A percentile compares a stretch with the other conserved stretches of the same genome.
Conservation (phyloP, 2,329 filamentous ascomycete genomes). For the Fusarium sulawesiense region DNA sequence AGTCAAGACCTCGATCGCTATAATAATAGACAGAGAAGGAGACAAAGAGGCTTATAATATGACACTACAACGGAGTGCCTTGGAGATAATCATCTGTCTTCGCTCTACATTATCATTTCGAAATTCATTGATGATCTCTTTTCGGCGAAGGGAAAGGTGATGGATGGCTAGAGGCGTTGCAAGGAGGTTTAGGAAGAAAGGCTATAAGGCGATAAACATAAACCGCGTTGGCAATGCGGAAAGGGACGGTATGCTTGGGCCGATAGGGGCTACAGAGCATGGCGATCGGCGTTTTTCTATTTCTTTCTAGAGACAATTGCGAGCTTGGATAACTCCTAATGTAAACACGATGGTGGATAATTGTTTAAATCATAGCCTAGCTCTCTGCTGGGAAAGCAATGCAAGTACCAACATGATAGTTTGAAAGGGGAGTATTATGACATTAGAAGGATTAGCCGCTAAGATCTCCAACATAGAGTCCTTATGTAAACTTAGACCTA, state of each 20-base stretch:
- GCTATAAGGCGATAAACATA: not conserved
- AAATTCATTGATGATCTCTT: not conserved
- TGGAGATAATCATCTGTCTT: not conserved
- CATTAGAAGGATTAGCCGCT: not conserved
- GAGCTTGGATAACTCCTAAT: slow-evolving; percentile 4
- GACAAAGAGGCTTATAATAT: slow-evolving; percentile 18
- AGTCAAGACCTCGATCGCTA: slow-evolving; percentile 44
- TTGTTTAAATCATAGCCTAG: not conserved
- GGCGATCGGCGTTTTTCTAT: slow-evolving; percentile 5
- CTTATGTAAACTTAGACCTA: not conserved
- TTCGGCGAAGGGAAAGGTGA: not conserved
- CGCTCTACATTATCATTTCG: not conserved
- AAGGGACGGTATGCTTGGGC: not conserved
- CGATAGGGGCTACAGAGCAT: not conserved
- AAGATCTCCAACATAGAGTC: not conserved
- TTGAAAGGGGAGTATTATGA: not conserved
- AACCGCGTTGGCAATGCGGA: not conserved
- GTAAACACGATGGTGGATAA: slow-evolving; percentile 15
- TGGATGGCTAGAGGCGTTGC: slow-evolving; percentile 8
- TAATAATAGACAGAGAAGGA: slow-evolving; percentile 14
- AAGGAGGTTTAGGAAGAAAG: not conserved
- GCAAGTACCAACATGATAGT: not conserved
- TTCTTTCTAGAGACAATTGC: not conserved
- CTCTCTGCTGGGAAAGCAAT: not conserved
- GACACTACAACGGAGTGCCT: not conserved